Percentiles rank a stretch among this genome's conserved stretches.
These are phyloP conservation scores for Taphrina sp. DNA, from an alignment of 1,139 yeast genomes.

Conservation along the genomic window DNA sequence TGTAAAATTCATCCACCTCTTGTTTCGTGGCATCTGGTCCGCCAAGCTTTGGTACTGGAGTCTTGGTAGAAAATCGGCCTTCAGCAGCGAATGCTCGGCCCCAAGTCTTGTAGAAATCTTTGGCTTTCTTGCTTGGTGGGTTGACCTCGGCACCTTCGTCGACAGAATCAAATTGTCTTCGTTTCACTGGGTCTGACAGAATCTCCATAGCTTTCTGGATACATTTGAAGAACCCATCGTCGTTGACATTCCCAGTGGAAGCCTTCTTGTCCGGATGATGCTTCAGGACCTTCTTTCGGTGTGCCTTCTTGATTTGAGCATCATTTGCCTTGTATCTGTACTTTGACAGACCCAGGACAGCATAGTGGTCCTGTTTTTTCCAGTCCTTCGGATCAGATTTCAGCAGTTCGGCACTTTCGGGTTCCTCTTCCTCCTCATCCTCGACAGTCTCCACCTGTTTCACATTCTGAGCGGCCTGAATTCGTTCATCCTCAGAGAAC, in stretches of 20 bases:
- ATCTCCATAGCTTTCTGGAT: constrained; percentile 95
- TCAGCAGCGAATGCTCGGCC: constrained; percentile 88
- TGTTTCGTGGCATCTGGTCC: constrained; percentile 63
- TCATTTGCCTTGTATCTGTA: constrained; percentile 88
- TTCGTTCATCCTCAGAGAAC: constrained; percentile 94
- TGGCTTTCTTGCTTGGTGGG: constrained; percentile 60
- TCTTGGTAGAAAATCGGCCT: constrained; percentile 84
- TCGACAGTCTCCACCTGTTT: constrained; percentile 71
- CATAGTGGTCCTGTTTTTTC: constrained; percentile 89
- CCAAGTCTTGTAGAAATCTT: constrained; percentile 73
- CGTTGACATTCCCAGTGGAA: constrained; percentile 80
- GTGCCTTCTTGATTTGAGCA: constrained; percentile 93
- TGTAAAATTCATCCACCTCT: constrained; percentile 85
- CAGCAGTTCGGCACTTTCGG: constrained; percentile 68
- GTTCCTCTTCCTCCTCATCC: constrained; percentile 73
- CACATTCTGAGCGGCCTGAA: constrained; percentile 90
- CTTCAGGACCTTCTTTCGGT: constrained; percentile 86
- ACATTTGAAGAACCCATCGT: constrained; percentile 96
- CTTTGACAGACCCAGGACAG: constrained; percentile 89
- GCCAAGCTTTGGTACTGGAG: constrained; percentile 86
- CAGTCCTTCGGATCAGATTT: constrained; percentile 95
- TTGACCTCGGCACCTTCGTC: constrained; percentile 81
- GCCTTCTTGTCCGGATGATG: constrained; percentile 99
- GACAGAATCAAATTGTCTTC: constrained; percentile 93
- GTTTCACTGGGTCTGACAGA: constrained; percentile 77